A percentile compares a stretch with the other conserved stretches of the same genome.
Conservation (phyloP, 139 green algal genomes). For the Auxenochlorella pyrenoidosa region DNA sequence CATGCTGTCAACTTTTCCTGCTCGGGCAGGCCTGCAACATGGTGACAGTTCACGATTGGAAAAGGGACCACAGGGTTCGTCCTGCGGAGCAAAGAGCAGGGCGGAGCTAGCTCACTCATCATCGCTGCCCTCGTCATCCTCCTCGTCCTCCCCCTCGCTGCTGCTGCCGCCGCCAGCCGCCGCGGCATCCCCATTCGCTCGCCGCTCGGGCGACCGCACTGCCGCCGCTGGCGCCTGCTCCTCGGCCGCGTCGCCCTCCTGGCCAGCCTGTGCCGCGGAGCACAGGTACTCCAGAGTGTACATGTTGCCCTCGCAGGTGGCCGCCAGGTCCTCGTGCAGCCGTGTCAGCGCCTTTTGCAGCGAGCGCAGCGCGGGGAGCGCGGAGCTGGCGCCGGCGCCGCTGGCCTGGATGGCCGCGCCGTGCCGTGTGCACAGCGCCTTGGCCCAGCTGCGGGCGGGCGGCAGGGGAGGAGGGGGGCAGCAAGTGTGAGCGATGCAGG, state of each 20-base stretch:
- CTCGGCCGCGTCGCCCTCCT: not conserved
- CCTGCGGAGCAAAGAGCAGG: too few relatives aligned
- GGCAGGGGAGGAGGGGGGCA: slow-evolving; percentile 27
- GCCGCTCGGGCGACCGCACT: not conserved
- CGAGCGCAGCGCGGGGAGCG: slow-evolving; percentile 61
- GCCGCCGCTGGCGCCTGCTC: not conserved
- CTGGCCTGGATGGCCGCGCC: slow-evolving; percentile 57
- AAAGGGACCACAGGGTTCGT: too few relatives aligned
- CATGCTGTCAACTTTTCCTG: too few relatives aligned
- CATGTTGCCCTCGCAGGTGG: slow-evolving; percentile 75
- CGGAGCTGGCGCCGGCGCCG: slow-evolving; percentile 7
- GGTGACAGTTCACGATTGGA: too few relatives aligned
- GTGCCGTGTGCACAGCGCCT: slow-evolving; percentile 61
- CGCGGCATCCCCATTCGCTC: not conserved
- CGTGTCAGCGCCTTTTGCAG: slow-evolving; percentile 68
- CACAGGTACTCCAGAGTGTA: slow-evolving; percentile 84
- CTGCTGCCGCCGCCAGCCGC: not conserved
- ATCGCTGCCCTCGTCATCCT: not conserved
- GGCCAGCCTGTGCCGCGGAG: not conserved
- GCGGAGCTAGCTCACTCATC: not conserved
- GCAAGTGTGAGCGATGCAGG: not conserved
- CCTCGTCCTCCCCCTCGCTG: not conserved
- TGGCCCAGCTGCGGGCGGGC: slow-evolving; percentile 41
- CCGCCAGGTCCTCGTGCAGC: slow-evolving; percentile 74
- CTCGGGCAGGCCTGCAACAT: too few relatives aligned